These are phyloP conservation scores for Lathyrus sativus DNA, from an alignment of 306 rosid species.

Conservation along the genomic window DNA sequence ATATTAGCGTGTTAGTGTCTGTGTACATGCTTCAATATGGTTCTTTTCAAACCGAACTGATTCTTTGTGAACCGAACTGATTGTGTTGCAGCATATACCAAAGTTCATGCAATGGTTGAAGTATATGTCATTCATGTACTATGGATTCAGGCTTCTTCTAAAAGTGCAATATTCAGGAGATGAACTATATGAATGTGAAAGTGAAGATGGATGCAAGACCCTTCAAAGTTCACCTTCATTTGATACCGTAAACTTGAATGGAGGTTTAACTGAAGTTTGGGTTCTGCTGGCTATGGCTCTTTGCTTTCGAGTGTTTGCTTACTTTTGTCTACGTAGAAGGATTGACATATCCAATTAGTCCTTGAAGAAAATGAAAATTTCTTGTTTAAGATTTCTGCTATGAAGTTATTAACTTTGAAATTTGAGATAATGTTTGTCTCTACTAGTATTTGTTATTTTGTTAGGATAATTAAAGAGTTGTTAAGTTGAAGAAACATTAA, in stretches of 20 bases:
- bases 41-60: not conserved
- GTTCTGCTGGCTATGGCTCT: constrained; percentile 76
- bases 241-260: constrained; percentile 71
- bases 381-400: not conserved
- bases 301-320: constrained; percentile 65
- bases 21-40: too few species aligned
- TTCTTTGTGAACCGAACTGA: not conserved
- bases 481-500: too few species aligned
- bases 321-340: constrained; percentile 64
- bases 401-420: too few species aligned
- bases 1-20: too few species aligned
- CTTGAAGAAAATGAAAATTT: not conserved
- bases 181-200: constrained; percentile 70
- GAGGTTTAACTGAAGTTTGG: constrained; percentile 81
- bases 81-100: constrained; percentile 81
- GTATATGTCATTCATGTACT: constrained; percentile 85
- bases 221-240: constrained; percentile 89
- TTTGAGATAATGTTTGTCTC: too few species aligned
- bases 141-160: constrained; percentile 82
- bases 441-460: too few species aligned
- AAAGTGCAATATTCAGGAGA: constrained; percentile 93
- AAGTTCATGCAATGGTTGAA: constrained; percentile 85
- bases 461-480: too few species aligned
- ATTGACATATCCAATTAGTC: constrained; percentile 47
- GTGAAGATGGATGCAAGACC: constrained; percentile 64